Percentiles rank a stretch among this genome's conserved stretches.
Evolutionary conservation across 2,329 filamentous ascomycete species (phyloP).

Genomic region (Rutstroemia sp.): DNA sequence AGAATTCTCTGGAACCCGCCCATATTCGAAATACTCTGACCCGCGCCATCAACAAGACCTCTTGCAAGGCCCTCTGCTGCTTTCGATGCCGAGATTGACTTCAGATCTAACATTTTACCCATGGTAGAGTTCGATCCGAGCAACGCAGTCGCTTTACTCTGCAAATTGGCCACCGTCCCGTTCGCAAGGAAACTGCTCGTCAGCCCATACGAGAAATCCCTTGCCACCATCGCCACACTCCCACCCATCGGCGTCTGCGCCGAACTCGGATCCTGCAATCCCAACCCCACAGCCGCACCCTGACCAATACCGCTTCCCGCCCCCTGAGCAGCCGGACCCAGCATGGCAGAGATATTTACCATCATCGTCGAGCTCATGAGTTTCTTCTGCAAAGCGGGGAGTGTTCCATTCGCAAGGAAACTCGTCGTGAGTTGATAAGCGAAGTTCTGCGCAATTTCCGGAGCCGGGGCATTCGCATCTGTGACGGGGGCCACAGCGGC

Average conservation of each 20-base stretch:
- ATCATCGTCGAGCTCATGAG: not conserved
- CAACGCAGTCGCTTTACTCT: not conserved
- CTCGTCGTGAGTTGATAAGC: constrained; percentile 1
- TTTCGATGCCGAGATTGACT: constrained; percentile 1
- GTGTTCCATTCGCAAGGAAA: constrained; percentile 3
- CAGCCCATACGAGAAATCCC: constrained; percentile 1
- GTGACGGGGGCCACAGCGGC: not conserved
- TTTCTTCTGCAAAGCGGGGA: not conserved
- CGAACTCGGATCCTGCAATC: not conserved
- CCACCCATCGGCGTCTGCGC: constrained; percentile 2
- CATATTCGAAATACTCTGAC: constrained; percentile 2
- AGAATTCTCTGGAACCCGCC: constrained; percentile 5
- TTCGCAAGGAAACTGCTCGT: constrained; percentile 6
- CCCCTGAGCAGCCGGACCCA: not conserved
- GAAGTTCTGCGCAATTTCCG: constrained; percentile 4
- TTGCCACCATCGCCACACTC: not conserved
- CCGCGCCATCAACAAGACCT: constrained; percentile 3
- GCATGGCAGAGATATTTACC: not conserved
- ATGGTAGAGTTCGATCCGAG: constrained; percentile 1
- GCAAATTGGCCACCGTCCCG: not conserved
- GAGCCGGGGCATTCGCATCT: not conserved
- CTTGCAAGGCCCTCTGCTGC: constrained; percentile 3
- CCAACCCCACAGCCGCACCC: constrained; percentile 1
- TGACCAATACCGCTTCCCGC: constrained; percentile 6
- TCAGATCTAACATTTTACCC: not conserved